phyloP scores from a whole-genome alignment of 1,139 yeast genomes.

The Geotrichum klebahnii region DNA sequence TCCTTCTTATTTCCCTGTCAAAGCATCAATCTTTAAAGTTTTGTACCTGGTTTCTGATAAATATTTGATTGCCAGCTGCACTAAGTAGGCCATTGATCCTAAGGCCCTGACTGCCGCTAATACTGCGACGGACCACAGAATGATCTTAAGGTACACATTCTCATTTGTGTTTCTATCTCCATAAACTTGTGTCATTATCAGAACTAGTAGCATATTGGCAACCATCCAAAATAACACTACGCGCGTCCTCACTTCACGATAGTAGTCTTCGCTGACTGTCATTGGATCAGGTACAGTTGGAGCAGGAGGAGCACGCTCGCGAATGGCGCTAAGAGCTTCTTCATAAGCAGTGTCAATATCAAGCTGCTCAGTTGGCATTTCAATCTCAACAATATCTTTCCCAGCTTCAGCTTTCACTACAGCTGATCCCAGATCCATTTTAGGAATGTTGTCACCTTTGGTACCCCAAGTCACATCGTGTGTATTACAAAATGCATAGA shows the following conservation, averaged over 20 bases:
- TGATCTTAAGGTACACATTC: constrained; percentile 74
- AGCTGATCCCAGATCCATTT: constrained; percentile 53
- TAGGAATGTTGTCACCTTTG: constrained; percentile 71
- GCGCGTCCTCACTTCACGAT: constrained; percentile 87
- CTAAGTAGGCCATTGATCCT: constrained; percentile 69
- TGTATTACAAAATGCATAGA: constrained; percentile 91
- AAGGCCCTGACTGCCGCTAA: constrained; percentile 73
- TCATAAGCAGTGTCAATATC: constrained; percentile 75
- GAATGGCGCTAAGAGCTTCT: constrained; percentile 66
- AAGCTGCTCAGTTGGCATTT: constrained; percentile 66
- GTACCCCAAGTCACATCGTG: constrained; percentile 99
- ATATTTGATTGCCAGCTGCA: constrained; percentile 42
- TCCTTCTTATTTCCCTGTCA: constrained; percentile 26
- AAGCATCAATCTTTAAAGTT: constrained; percentile 25
- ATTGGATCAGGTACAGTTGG: constrained; percentile 49
- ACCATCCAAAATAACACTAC: constrained; percentile 92
- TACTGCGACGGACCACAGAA: constrained; percentile 86
- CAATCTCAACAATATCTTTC: constrained; percentile 66
- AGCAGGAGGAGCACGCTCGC: constrained; percentile 60
- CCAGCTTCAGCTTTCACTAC: constrained; percentile 62
- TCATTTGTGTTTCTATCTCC: constrained; percentile 57
- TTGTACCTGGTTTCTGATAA: constrained; percentile 31
- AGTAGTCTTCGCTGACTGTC: constrained; percentile 77
- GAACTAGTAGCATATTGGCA: constrained; percentile 68
- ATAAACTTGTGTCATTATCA: constrained; percentile 83